Evolutionary conservation across 352 stramenopile genomes (phyloP), one percentile per base, ranked within the genome.

Genomic region (Pythium rishiriense): DNA sequence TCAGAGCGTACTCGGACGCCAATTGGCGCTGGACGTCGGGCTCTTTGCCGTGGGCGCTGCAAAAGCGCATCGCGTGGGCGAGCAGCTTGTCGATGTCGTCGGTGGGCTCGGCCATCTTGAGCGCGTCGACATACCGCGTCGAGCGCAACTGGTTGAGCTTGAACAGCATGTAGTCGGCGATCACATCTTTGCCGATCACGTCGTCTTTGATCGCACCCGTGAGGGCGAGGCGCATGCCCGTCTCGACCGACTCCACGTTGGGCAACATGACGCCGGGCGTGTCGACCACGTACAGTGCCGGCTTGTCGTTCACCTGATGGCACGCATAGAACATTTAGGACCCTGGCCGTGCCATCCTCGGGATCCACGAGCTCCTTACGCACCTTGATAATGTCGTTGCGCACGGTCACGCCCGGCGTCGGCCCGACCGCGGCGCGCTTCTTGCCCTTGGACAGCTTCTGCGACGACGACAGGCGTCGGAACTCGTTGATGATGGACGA

Each of bases 401-500:
- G 85, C 15, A 94, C 78, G 0, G 89, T 97, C 33, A 97, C 85
- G 28, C 89, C 89, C 0, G 89, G 87, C 58, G 87, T 95, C 0
- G 85, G 83, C 3, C 87, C 89, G 4, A 96, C 88, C 21, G 80
- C 78, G 5, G 88, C 87, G 69, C 84, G 84, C 51, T 92, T 92
- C 59, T 88, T 83, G 59, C 87, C 85, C 64, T 91, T 92, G 7
- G 80, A 69, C n/a, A 96, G 62, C 68, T 92, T 91, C 19, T 78
- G 60, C 26, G 79, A 90, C 50, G 79, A 82, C 37, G 84, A 93
- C 7, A 93, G 63, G 0, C 83, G 74, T 12, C 85, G 78, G 41
- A 96, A 94, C 61, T 91, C 83, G 53, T 96, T 96, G 62, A 97
- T 97, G 26, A 97, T 85, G 6, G 87, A 96, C 24, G 81, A 93